Conservation (phyloP, 495 filamentous ascomycete genomes). For the Sordaria brevicollis region DNA sequence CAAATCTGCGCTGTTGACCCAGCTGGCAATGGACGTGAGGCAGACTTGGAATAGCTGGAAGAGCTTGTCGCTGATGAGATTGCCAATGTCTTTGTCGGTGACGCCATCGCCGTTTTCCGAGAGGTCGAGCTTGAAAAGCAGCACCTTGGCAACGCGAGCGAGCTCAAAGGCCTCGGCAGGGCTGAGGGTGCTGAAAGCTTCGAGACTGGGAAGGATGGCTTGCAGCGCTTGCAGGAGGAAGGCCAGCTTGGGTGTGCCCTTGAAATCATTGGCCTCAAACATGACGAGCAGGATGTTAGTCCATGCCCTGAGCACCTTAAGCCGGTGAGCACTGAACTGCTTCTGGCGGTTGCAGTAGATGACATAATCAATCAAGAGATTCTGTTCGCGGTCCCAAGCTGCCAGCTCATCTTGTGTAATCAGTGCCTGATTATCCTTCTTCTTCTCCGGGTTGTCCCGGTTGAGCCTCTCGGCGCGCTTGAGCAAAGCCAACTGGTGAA, state of each 20-base stretch:
- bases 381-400: slow-evolving; percentile 47
- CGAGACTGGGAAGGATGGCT: slow-evolving; percentile 74
- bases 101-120: slow-evolving; percentile 25
- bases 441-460: background rate
- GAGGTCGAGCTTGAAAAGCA: slow-evolving; percentile 65
- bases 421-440: slow-evolving; percentile 37
- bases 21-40: slow-evolving; percentile 61
- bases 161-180: slow-evolving; percentile 59
- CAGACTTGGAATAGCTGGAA: slow-evolving; percentile 83
- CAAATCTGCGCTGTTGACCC: slow-evolving; percentile 56
- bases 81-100: slow-evolving; percentile 40
- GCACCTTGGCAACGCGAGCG: slow-evolving; percentile 61
- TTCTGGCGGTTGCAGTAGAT: slow-evolving; percentile 53
- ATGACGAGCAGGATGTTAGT: slow-evolving; percentile 69
- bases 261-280: slow-evolving; percentile 64
- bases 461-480: slow-evolving; percentile 37
- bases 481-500: slow-evolving; percentile 52
- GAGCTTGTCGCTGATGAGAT: slow-evolving; percentile 77
- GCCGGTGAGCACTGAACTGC: slow-evolving; percentile 46
- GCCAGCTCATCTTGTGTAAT: slow-evolving; percentile 47
- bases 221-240: slow-evolving; percentile 81
- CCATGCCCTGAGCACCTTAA: slow-evolving; percentile 67
- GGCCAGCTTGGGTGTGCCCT: slow-evolving; percentile 51
- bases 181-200: slow-evolving; percentile 55
- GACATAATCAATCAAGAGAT: slow-evolving; percentile 43